Percentiles rank a stretch among this genome's conserved stretches.
Conservation (phyloP, 768 basidiomycete species). For the Amyloporia xantha region DNA sequence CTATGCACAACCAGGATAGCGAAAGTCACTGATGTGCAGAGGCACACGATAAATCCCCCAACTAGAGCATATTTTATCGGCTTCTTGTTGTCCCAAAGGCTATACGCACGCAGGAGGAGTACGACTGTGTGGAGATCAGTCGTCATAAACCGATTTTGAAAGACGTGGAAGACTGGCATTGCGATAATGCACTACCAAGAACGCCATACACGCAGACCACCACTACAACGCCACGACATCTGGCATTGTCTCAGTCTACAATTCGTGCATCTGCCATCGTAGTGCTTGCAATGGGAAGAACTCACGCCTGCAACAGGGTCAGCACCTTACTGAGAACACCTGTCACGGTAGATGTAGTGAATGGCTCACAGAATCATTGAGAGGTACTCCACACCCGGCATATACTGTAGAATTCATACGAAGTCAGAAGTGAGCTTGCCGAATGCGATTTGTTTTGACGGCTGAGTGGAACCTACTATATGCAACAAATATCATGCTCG, state of each 20-base stretch:
- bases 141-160: background rate
- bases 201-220: background rate
- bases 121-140: background rate
- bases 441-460: too few species aligned
- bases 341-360: too few species aligned
- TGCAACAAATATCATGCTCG: constrained; percentile 1
- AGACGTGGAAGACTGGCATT: background rate
- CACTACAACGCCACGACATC: background rate
- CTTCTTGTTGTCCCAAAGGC: constrained; percentile 1
- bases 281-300: too few species aligned
- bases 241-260: background rate
- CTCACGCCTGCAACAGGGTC: too few species aligned
- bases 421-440: too few species aligned
- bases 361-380: too few species aligned
- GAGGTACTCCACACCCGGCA: too few species aligned
- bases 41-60: background rate
- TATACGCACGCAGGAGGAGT: background rate
- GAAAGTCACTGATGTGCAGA: background rate
- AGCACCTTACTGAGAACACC: too few species aligned
- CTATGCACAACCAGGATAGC: background rate
- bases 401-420: too few species aligned
- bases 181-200: background rate
- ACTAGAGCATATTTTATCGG: background rate
- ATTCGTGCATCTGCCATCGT: background rate
- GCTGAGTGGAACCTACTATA: background rate